Conservation (phyloP, 345 rosid genomes). For the Gossypium raimondii region DNA sequence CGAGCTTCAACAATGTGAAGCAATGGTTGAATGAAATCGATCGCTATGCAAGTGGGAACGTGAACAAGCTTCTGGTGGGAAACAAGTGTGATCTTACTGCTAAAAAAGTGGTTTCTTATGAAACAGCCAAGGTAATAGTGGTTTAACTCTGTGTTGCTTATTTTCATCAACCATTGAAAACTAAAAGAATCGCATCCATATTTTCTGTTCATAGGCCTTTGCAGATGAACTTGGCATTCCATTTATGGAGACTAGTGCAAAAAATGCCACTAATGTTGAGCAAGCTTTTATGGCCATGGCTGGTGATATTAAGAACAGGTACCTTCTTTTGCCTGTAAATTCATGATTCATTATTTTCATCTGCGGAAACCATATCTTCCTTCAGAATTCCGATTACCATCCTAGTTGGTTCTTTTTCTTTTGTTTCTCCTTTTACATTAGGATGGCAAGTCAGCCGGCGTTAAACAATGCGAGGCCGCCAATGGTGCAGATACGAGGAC, state of each 20-base stretch:
- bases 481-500: conserved; percentile 46
- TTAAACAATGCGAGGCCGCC: conserved; percentile 35
- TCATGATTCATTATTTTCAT: no score
- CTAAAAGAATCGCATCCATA: not conserved
- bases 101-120: conserved; percentile 61
- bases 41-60: conserved; percentile 75
- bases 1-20: conserved; percentile 74
- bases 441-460: conserved; percentile 59
- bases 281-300: conserved; percentile 87
- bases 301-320: conserved; percentile 68
- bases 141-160: not conserved
- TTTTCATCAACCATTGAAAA: conserved; percentile 1
- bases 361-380: not conserved
- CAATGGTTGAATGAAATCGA: conserved; percentile 80
- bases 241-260: conserved; percentile 84
- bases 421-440: not conserved
- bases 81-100: conserved; percentile 69
- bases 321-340: not conserved
- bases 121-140: conserved; percentile 61
- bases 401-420: not conserved
- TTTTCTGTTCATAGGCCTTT: conserved; percentile 46
- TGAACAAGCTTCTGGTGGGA: conserved; percentile 74
- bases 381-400: not conserved
- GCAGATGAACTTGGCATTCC: conserved; percentile 83
- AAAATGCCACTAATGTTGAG: conserved; percentile 66